A percentile compares a stretch with the other conserved stretches of the same genome.
Conservation (phyloP, 2,329 filamentous ascomycete genomes). For the Botrytis medusae region DNA sequence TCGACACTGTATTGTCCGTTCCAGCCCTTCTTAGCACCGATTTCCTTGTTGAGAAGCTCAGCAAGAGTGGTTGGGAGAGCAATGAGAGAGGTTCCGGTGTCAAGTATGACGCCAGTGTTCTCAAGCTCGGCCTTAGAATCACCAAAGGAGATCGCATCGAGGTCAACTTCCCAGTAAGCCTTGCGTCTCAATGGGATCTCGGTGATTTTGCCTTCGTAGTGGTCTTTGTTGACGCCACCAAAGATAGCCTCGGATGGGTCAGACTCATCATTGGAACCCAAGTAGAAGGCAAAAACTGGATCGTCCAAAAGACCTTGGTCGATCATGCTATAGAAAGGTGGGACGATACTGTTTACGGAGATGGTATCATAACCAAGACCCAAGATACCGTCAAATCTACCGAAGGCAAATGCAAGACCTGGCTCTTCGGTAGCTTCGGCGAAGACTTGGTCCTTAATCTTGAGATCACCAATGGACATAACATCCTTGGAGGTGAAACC, state of each 20-base stretch:
- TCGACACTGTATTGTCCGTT: slow-evolving; percentile 96
- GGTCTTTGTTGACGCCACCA: slow-evolving; percentile 79
- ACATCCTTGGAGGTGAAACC: slow-evolving; percentile 91
- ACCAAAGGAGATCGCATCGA: slow-evolving; percentile 88
- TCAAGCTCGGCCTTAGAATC: slow-evolving; percentile 85
- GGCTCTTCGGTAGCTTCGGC: slow-evolving; percentile 95
- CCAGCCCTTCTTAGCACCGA: slow-evolving; percentile 96
- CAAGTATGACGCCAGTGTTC: slow-evolving; percentile 92
- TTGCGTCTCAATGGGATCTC: slow-evolving; percentile 95
- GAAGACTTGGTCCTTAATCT: slow-evolving; percentile 87
- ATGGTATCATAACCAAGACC: slow-evolving; percentile 94
- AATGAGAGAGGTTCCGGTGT: slow-evolving; percentile 97
- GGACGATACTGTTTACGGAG: slow-evolving; percentile 92
- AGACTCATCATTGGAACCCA: slow-evolving; percentile 66
- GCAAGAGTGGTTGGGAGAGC: slow-evolving; percentile 88
- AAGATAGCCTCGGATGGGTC: slow-evolving; percentile 85
- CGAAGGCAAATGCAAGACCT: slow-evolving; percentile 95
- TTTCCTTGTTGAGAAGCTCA: slow-evolving; percentile 95
- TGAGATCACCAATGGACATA: slow-evolving; percentile 83
- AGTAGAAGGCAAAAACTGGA: slow-evolving; percentile 95
- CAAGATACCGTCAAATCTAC: slow-evolving; percentile 94
- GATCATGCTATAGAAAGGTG: slow-evolving; percentile 95
- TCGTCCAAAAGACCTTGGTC: slow-evolving; percentile 88
- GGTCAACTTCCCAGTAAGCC: slow-evolving; percentile 99
- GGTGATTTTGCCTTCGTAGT: slow-evolving; percentile 81